phyloP scores from a whole-genome alignment of 495 filamentous ascomycete genomes.

The Penicillium herquei region DNA sequence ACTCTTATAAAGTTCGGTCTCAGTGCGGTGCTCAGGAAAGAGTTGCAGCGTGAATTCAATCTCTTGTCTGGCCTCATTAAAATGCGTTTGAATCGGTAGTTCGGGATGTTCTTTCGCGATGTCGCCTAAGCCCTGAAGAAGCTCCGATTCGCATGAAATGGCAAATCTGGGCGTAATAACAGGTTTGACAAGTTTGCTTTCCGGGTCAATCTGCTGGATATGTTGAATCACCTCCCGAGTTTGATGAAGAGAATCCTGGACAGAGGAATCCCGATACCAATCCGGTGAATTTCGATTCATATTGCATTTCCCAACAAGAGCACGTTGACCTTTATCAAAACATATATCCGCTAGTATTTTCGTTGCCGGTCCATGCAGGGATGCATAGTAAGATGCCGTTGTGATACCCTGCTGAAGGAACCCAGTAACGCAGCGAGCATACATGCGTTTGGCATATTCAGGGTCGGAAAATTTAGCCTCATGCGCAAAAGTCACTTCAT shows the following conservation, averaged over 20 bases:
- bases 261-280: conserved; percentile 54
- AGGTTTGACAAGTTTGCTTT: conserved; percentile 44
- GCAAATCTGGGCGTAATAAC: conserved; percentile 66
- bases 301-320: conserved; percentile 64
- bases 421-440: conserved; percentile 52
- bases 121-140: conserved; percentile 51
- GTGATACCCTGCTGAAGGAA: conserved; percentile 63
- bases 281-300: conserved; percentile 62
- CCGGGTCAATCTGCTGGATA: conserved; percentile 28
- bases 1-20: conserved; percentile 54
- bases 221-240: conserved; percentile 54
- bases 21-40: conserved; percentile 51
- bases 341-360: conserved; percentile 60
- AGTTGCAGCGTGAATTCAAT: conserved; percentile 48
- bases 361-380: conserved; percentile 56
- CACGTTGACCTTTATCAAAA: conserved; percentile 55
- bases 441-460: conserved; percentile 51
- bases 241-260: conserved; percentile 46
- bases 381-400: conserved; percentile 65
- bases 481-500: conserved; percentile 59
- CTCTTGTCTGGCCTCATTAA: conserved; percentile 59
- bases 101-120: conserved; percentile 50
- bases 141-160: conserved; percentile 52
- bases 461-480: conserved; percentile 57
- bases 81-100: conserved; percentile 63